A percentile compares a stretch with the other conserved stretches of the same genome.
Conservation (phyloP, 2,329 filamentous ascomycete genomes). For the Microdochium bolleyi region DNA sequence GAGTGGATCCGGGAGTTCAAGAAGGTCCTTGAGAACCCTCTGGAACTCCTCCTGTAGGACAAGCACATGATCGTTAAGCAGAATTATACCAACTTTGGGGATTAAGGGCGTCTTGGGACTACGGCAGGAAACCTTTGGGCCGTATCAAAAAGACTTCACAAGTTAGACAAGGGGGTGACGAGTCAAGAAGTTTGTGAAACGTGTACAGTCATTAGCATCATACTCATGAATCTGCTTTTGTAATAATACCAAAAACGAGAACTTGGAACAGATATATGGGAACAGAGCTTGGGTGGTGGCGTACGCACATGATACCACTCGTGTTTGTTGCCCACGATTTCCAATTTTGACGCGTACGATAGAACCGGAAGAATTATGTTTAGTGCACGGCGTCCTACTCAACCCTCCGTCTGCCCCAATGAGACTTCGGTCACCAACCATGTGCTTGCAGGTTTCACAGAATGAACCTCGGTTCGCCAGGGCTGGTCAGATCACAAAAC, state of each 20-base stretch:
- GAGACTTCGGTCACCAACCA: too few species aligned
- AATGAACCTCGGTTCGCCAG: too few species aligned
- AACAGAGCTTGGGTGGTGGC: too few species aligned
- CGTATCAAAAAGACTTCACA: not conserved
- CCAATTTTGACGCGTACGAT: too few species aligned
- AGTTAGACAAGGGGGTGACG: not conserved
- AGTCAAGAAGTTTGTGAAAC: not conserved
- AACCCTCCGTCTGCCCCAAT: too few species aligned
- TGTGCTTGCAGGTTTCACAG: too few species aligned
- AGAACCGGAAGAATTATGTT: too few species aligned
- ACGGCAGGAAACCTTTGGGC: not conserved
- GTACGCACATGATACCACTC: too few species aligned
- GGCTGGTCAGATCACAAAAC: too few species aligned
- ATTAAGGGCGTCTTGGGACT: not conserved
- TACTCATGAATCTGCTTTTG: not conserved
- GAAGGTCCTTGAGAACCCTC: conserved; percentile 94
- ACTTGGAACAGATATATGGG: too few species aligned
- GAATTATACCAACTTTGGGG: not conserved
- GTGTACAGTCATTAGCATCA: conserved; percentile 1
- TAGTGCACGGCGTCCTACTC: too few species aligned
- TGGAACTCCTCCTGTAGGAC: conserved; percentile 80
- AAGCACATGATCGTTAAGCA: not conserved
- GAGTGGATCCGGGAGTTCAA: conserved; percentile 97
- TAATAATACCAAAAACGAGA: not conserved
- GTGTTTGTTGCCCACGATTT: too few species aligned